Base-by-base conservation (phyloP, 805 yeast species). In the Phaffomyces opuntiae region DNA sequence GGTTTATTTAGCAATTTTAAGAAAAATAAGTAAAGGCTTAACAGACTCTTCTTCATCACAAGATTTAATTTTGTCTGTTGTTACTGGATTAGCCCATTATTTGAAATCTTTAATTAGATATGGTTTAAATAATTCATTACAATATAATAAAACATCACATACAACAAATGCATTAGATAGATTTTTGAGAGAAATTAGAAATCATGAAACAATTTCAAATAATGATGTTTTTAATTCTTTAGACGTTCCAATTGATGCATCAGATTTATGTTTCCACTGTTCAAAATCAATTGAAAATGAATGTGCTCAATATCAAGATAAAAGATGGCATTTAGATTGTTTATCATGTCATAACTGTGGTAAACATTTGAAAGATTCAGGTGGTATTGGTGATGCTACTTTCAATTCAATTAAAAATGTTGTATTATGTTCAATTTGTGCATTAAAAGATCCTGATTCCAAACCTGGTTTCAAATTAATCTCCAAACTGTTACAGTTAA, bases 41-140 rank as follows among this genome's bases (percentile, higher is more conserved):
- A 50, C 58, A 4, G 66, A 64, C 39, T 53, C 60, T 14, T 54
- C 57, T 9, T 66, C 76, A 36, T 78, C 89, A 0, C 81, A 85
- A 4, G 83, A 80, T 45, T 60, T 59, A 38, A 64, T 91, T 36
- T 73, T 93, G 53, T 78, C 91, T 0, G 79, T 90, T 11, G 90
- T 90, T 6, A 87, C 96, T 1, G 89, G 95, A 0, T 69, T 91
- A 54, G 97, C 99, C 0, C 98, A 93, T 61, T 91, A 89, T 63
- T 70, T 93, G 56, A 93, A 93, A 62, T 71, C 91, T 7, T 68
- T 93, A 21, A 84, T 91, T 5, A 72, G 97, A 51, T 79, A 80
- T 57, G 93, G 96, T 0, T 73, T 93, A 37, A 76, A 80, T 48
- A 80, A 81, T 53, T 87, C 96, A 0, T 68, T 93, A n/a, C 81